Conservation (phyloP, 768 basidiomycete species). For the Termitomyces sp. region DNA sequence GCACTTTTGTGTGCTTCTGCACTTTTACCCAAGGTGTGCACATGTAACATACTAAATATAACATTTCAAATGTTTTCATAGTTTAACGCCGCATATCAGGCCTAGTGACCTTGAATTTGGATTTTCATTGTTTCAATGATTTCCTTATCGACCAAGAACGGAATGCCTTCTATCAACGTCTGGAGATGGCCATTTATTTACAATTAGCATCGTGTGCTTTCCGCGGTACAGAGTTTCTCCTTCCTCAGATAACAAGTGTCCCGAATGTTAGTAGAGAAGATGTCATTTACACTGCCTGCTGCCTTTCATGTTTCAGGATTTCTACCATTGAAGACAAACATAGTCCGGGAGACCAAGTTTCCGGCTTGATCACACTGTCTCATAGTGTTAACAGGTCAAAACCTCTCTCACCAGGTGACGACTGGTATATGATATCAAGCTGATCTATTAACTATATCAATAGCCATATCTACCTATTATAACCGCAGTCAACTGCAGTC, state of each 20-base stretch:
- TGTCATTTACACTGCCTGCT: background rate
- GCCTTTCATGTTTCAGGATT: background rate
- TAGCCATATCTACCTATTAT: background rate
- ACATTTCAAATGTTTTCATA: background rate
- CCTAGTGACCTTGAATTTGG: background rate
- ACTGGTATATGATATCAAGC: background rate
- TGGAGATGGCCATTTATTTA: background rate
- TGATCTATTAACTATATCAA: background rate
- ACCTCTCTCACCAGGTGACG: background rate
- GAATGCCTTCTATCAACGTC: background rate
- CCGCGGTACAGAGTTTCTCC: background rate
- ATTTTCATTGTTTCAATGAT: background rate
- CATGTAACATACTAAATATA: background rate
- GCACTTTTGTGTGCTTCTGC: slow-evolving; percentile 4
- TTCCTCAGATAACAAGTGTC: background rate
- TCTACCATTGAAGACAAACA: background rate
- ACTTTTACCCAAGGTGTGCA: background rate
- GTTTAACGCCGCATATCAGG: background rate
- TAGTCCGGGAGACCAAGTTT: background rate
- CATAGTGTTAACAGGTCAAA: background rate
- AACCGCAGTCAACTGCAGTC: background rate
- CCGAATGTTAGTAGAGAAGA: background rate
- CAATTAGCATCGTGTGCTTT: background rate
- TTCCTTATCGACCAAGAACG: background rate
- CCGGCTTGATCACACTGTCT: background rate